phyloP scores from a whole-genome alignment of 768 basidiomycete species.

The Xanthoconium stramineum region DNA sequence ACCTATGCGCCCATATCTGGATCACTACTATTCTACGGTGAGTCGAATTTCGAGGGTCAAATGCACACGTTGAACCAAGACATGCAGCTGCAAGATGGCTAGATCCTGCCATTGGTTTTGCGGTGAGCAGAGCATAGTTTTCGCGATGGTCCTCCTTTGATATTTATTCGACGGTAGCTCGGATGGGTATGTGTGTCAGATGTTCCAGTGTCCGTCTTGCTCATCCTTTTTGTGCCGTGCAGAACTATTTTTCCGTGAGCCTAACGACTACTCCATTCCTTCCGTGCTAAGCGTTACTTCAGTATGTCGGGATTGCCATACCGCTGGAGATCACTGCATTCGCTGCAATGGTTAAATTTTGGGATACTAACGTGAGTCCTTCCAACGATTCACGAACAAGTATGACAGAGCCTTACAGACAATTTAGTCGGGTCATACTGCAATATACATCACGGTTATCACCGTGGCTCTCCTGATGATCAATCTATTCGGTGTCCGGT shows the following conservation, averaged over 20 bases:
- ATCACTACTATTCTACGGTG: constrained; percentile 28
- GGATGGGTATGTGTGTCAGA: constrained; percentile 20
- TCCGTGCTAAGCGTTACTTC: not conserved
- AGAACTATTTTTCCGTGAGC: constrained; percentile 36
- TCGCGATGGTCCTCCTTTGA: not conserved
- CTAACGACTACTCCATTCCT: not conserved
- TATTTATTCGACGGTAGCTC: constrained; percentile 10
- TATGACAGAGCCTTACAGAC: constrained; percentile 15
- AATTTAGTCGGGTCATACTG: constrained; percentile 34
- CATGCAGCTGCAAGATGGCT: constrained; percentile 31
- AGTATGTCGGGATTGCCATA: constrained; percentile 36
- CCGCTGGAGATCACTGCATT: constrained; percentile 52
- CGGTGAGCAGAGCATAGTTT: constrained; percentile 15
- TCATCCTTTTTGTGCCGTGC: not conserved
- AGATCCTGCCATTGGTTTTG: constrained; percentile 31
- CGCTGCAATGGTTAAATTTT: constrained; percentile 47
- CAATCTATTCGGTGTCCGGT: constrained; percentile 47
- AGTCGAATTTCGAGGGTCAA: not conserved
- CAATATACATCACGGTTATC: constrained; percentile 40
- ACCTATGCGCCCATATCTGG: constrained; percentile 29
- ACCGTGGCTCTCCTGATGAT: constrained; percentile 38
- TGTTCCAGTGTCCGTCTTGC: too few relatives aligned
- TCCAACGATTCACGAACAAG: not conserved
- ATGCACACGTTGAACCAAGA: not conserved
- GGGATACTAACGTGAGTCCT: constrained; percentile 36